These are phyloP conservation scores for Earliella scabrosa DNA, from an alignment of 1,284 basidiomycete species.

Conservation along the genomic window DNA sequence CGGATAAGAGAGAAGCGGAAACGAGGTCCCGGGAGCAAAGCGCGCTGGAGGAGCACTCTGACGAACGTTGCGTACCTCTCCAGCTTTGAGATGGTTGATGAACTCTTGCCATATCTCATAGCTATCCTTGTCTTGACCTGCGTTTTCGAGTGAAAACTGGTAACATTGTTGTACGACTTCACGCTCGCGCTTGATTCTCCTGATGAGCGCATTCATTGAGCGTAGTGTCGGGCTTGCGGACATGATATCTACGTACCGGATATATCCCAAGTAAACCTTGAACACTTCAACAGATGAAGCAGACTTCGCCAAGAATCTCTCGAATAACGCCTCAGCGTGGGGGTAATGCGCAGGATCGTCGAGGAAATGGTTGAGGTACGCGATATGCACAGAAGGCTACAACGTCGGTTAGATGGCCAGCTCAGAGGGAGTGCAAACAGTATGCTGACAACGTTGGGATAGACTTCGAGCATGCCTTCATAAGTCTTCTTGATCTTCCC, in stretches of 20 bases:
- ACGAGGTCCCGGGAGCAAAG: too few species aligned
- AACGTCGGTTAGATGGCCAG: constrained; percentile 20
- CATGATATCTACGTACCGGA: constrained; percentile 54
- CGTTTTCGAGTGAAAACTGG: constrained; percentile 90
- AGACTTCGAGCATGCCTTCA: constrained; percentile 75
- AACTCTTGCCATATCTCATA: constrained; percentile 79
- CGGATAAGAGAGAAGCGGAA: too few species aligned
- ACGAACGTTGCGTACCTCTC: constrained; percentile 76
- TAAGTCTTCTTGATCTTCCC: constrained; percentile 73
- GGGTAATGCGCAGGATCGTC: constrained; percentile 55
- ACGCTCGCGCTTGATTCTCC: constrained; percentile 56
- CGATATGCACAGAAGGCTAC: constrained; percentile 76
- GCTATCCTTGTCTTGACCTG: constrained; percentile 85
- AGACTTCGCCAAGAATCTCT: constrained; percentile 71
- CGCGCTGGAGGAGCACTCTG: too few species aligned
- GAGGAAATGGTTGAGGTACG: constrained; percentile 83
- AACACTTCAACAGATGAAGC: constrained; percentile 88
- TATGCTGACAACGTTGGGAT: constrained; percentile 74
- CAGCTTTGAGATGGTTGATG: constrained; percentile 84
- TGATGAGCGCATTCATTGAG: too few species aligned
- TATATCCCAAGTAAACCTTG: constrained; percentile 85
- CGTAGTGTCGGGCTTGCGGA: background rate
- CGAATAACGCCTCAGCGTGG: constrained; percentile 80
- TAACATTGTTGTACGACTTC: constrained; percentile 88
- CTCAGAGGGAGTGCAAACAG: constrained; percentile 15